Evolutionary conservation across 1,284 basidiomycete genomes (phyloP).

Genomic region (Bondarzewia mesenterica): DNA sequence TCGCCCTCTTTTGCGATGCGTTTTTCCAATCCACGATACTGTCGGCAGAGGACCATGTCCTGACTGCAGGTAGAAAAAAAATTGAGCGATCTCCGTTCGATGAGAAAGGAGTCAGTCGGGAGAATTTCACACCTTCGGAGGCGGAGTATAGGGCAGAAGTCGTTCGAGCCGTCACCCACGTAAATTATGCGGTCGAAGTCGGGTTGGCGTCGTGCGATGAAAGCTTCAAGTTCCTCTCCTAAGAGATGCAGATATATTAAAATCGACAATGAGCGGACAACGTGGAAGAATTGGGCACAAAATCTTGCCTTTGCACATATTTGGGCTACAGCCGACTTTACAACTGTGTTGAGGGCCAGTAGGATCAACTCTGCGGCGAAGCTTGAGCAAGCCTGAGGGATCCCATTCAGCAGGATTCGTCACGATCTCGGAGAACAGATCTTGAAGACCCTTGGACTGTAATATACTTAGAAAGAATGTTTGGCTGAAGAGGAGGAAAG

Average conservation of each 20-base stretch:
- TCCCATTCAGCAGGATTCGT: constrained; percentile 92
- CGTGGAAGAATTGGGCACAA: neutral
- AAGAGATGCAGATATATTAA: constrained; percentile 3
- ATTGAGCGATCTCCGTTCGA: neutral
- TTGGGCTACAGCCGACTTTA: constrained; percentile 83
- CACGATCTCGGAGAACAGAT: constrained; percentile 80
- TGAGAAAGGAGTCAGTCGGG: neutral
- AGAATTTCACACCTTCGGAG: constrained; percentile 53
- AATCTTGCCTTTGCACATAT: constrained; percentile 92
- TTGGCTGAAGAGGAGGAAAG: neutral
- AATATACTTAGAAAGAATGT: neutral
- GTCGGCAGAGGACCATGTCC: constrained; percentile 74
- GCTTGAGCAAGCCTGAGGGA: constrained; percentile 63
- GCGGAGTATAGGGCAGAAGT: constrained; percentile 88
- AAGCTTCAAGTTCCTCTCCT: constrained; percentile 87
- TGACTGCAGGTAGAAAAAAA: constrained; percentile 36
- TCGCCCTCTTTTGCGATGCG: constrained; percentile 68
- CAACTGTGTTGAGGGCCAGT: constrained; percentile 78
- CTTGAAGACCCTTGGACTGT: constrained; percentile 67
- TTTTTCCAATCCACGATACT: constrained; percentile 66
- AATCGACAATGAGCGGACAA: neutral
- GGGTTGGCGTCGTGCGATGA: constrained; percentile 61
- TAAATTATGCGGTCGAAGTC: constrained; percentile 82
- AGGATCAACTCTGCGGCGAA: constrained; percentile 73
- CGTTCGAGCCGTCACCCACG: constrained; percentile 92